Evolutionary conservation across 768 basidiomycete genomes (phyloP).

Genomic region (Macrolepiota dolichaula): DNA sequence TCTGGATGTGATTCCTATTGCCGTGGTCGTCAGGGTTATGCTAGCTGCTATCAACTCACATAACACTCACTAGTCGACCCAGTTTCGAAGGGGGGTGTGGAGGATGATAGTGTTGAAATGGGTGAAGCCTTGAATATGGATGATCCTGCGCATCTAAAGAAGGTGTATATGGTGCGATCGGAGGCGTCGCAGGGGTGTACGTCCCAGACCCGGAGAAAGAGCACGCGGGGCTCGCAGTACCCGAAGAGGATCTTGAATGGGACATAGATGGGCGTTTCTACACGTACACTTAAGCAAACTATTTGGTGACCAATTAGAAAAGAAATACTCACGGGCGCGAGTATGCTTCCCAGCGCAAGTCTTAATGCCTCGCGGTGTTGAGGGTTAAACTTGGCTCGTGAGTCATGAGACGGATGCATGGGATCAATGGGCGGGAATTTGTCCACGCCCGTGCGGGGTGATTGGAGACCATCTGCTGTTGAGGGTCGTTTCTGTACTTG

Average conservation of each 20-base stretch:
- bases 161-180: slow-evolving; percentile 19
- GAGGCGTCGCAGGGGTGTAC: slow-evolving; percentile 27
- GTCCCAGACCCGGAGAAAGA: slow-evolving; percentile 27
- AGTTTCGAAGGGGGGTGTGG: slow-evolving; percentile 33
- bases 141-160: slow-evolving; percentile 24
- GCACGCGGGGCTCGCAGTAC: slow-evolving; percentile 46
- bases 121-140: slow-evolving; percentile 22
- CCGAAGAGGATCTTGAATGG: slow-evolving; percentile 44
- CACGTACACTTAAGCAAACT: slow-evolving; percentile 12
- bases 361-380: slow-evolving; percentile 49
- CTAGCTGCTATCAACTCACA: slow-evolving; percentile 1
- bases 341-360: slow-evolving; percentile 57
- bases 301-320: slow-evolving; percentile 10
- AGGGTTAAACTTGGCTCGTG: slow-evolving; percentile 17
- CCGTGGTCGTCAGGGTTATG: background rate
- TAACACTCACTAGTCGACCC: slow-evolving; percentile 29
- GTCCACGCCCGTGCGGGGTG: slow-evolving; percentile 19
- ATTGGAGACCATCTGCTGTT: slow-evolving; percentile 20
- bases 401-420: slow-evolving; percentile 20
- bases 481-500: slow-evolving; percentile 32
- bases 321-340: slow-evolving; percentile 47
- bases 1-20: slow-evolving; percentile 13
- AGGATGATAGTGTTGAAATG: slow-evolving; percentile 22
- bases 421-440: slow-evolving; percentile 21
- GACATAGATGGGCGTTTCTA: slow-evolving; percentile 51